Base-by-base conservation (phyloP, 2,329 filamentous ascomycete genomes). In the Colletotrichum higginsianum region DNA sequence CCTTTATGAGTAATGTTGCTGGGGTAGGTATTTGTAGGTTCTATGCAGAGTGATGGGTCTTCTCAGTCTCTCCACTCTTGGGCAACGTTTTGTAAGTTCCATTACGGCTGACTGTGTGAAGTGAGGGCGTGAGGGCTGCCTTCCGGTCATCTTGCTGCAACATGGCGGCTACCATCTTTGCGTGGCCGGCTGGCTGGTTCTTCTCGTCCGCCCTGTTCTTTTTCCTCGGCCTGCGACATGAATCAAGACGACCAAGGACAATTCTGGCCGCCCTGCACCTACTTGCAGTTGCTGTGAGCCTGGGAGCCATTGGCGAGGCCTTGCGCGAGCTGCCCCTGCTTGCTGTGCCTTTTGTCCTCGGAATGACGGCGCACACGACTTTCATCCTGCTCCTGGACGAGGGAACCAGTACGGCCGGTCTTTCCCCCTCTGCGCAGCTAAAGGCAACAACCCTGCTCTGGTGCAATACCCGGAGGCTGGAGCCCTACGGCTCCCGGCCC, bases 181-280 rank as follows among this genome's bases (percentile, higher is more conserved):
- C 23, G 50, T 53, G 50, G 23, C 50, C 26, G 15, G 50, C 18
- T n/a, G 50, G 26, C 50, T 53, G 26, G 50, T 53, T 53, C 26
- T 53, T 35, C 50, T n/a, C 8, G 26, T 35, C 50, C 26, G 50
- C 9, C 26, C 26, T 53, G 50, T 53, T 35, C 26, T 35, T 53
- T 35, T 53, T 35, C 50, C 50, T 53, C 16, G 50, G 50, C 50
- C 15, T 35, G 50, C 26, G 50, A 53, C 26, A 35, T 35, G 50
- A 53, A 53, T 35, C 50, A 53, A 53, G 50, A 53, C 50, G 50
- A 53, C 50, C 23, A 35, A 53, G 50, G 50, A 35, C 50, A 26
- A n/a, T 53, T 53, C 50, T 53, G 50, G 50, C 23, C 26, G 50
- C 26, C 26, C 26, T 35, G 50, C 50, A 35, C 23, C 26, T 53